phyloP scores from a whole-genome alignment of 768 basidiomycete genomes.

The Tricholoma furcatifolium region DNA sequence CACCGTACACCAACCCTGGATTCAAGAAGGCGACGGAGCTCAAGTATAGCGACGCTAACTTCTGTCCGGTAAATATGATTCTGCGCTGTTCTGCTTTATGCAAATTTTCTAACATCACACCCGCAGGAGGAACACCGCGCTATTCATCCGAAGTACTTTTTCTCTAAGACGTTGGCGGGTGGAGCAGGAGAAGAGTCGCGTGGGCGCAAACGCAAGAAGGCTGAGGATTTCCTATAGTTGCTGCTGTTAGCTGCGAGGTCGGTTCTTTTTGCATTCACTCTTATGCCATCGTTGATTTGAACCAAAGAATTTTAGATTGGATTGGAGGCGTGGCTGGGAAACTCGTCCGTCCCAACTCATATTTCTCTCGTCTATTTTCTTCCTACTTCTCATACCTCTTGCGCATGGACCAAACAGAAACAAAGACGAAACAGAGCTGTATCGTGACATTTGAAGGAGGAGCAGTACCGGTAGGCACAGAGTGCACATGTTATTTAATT shows the following conservation, averaged over 20 bases:
- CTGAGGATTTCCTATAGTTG: slow-evolving; percentile 75
- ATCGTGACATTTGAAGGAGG: neutral
- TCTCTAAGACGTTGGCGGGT: slow-evolving; percentile 38
- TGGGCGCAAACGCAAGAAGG: slow-evolving; percentile 82
- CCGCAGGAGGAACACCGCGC: slow-evolving; percentile 82
- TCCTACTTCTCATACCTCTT: neutral
- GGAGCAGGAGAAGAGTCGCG: slow-evolving; percentile 55
- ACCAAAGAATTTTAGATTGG: neutral
- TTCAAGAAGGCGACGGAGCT: slow-evolving; percentile 77
- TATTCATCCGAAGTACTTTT: slow-evolving; percentile 59
- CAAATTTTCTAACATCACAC: neutral
- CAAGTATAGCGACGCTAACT: slow-evolving; percentile 76
- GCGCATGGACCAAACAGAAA: neutral
- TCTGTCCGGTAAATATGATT: slow-evolving; percentile 59
- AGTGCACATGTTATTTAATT: neutral
- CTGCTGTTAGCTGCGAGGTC: neutral
- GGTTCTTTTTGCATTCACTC: neutral
- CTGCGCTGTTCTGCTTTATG: too few relatives aligned
- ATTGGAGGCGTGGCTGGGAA: slow-evolving; percentile 8
- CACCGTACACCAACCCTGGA: slow-evolving; percentile 65
- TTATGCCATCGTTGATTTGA: neutral
- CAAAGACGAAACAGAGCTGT: neutral
- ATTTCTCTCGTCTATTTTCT: slow-evolving; percentile 7
- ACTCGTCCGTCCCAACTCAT: slow-evolving; percentile 32
- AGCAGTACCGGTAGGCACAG: slow-evolving; percentile 10